Percentiles rank a stretch among this genome's conserved stretches.
Conservation (phyloP, 495 filamentous ascomycete species). For the Oidiodendron maius region DNA sequence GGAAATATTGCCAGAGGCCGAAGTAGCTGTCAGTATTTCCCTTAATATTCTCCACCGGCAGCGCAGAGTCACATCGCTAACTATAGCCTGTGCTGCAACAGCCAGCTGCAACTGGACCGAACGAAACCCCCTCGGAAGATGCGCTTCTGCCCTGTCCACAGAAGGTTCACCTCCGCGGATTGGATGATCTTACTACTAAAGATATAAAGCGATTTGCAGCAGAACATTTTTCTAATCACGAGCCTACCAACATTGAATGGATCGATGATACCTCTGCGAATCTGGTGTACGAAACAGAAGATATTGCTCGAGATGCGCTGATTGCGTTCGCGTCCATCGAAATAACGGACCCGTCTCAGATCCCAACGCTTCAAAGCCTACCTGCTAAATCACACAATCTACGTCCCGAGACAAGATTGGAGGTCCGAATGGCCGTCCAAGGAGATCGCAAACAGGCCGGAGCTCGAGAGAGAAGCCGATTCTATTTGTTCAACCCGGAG, state of each 20-base stretch:
- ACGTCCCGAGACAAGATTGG: constrained; percentile 63
- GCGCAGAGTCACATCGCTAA: constrained; percentile 12
- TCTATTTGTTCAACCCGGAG: constrained; percentile 86
- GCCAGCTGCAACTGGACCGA: constrained; percentile 10
- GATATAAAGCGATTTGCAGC: constrained; percentile 66
- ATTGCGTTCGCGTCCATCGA: constrained; percentile 46
- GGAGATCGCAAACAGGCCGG: constrained; percentile 72
- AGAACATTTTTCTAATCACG: constrained; percentile 44
- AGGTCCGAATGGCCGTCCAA: constrained; percentile 66
- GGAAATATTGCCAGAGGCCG: constrained; percentile 36
- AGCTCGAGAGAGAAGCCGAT: constrained; percentile 75
- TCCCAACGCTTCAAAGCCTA: constrained; percentile 32
- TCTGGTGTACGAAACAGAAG: constrained; percentile 63
- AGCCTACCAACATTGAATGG: constrained; percentile 72
- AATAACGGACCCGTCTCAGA: constrained; percentile 38
- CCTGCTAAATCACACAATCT: constrained; percentile 55
- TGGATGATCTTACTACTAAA: constrained; percentile 73
- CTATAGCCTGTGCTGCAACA: background rate
- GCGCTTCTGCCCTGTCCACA: constrained; percentile 33
- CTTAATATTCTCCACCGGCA: constrained; percentile 1
- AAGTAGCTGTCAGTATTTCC: constrained; percentile 21
- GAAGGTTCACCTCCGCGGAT: constrained; percentile 77
- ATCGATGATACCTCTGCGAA: constrained; percentile 93
- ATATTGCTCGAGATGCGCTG: constrained; percentile 70
- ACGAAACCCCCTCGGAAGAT: constrained; percentile 18